Evolutionary conservation across 352 stramenopile genomes (phyloP), one percentile per base, ranked within the genome.

Genomic region (Thalassiosira livingstoniorum): DNA sequence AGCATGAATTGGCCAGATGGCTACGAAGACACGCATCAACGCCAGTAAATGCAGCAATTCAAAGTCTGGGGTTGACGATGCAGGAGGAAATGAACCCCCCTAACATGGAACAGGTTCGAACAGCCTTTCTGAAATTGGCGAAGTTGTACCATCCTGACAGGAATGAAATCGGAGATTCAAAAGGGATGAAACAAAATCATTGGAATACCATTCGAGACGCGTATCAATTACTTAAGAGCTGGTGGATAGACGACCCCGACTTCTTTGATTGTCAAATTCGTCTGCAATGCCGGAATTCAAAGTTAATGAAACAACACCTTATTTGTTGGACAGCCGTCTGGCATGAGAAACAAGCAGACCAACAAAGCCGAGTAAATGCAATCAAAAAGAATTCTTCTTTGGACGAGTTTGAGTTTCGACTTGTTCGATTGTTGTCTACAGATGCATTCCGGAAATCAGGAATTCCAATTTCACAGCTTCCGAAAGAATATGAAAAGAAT

Each of bases 401-500:
- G 18, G 18, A 37, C n/a, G 32, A 76, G 31, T 85, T 85, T 73
- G 54, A 85, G 70, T 45, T 29, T 13, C 13, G 47, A 11, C 43
- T 85, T 10, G 45, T 72, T 15, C 68, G 77, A 31, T 45, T 85
- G 0, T 51, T 85, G 15, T 69, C 27, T 7, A 76, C 27, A 5
- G 23, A 75, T 39, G 23, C 68, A 18, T 43, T 55, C 55, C 42
- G n/a, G 7, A 0, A 62, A n/a, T 32, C 18, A 15, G 57, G 57
- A 47, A 21, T 85, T 4, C 55, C 54, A 15, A 5, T 70, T 21
- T 31, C 62, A 5, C 77, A 80, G 47, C 47, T 85, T 2, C 77
- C 69, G 18, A 80, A 85, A 43, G 77, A 85, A 70, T 85, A 80
- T 55, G 11, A 75, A 66, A 85, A 85, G 47, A 85, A 64, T 27